Conservation (phyloP, 2,329 filamentous ascomycete species). For the Phialophora chinensis region DNA sequence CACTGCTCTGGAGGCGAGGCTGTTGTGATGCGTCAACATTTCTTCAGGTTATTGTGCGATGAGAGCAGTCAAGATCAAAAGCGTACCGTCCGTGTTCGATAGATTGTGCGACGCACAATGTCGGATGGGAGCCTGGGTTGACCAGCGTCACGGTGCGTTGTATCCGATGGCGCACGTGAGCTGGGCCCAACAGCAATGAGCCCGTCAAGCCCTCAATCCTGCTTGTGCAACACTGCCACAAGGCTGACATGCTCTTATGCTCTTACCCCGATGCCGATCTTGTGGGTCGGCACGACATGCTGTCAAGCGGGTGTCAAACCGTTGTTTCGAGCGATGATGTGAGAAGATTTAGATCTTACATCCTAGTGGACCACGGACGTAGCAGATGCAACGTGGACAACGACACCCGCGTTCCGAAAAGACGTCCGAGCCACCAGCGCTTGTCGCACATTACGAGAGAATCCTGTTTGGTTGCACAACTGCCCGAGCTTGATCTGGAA, state of each 20-base stretch:
- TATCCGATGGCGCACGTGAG: conserved; percentile 25
- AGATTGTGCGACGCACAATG: conserved; percentile 29
- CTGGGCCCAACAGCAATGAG: background rate
- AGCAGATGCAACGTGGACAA: conserved; percentile 6
- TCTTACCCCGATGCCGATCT: background rate
- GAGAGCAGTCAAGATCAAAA: conserved; percentile 30
- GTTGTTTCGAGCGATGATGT: conserved; percentile 9
- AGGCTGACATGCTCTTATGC: conserved; percentile 16
- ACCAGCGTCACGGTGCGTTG: background rate
- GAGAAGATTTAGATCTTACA: conserved; percentile 5
- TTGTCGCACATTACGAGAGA: background rate
- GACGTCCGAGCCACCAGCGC: background rate
- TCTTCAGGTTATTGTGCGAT: conserved; percentile 19
- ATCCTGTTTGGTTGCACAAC: conserved; percentile 9
- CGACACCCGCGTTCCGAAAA: background rate
- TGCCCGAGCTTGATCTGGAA: conserved; percentile 11
- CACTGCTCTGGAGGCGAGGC: background rate
- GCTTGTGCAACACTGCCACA: conserved; percentile 22
- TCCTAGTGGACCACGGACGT: background rate
- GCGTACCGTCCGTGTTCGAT: conserved; percentile 4
- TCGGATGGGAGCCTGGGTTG: conserved; percentile 3
- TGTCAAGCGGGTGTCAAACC: conserved; percentile 11
- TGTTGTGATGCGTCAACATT: conserved; percentile 18
- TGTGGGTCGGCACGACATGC: conserved; percentile 2
- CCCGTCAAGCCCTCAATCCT: background rate